Evolutionary conservation across 257 asterid genomes (phyloP).

Genomic region (Fraxinus anomala): DNA sequence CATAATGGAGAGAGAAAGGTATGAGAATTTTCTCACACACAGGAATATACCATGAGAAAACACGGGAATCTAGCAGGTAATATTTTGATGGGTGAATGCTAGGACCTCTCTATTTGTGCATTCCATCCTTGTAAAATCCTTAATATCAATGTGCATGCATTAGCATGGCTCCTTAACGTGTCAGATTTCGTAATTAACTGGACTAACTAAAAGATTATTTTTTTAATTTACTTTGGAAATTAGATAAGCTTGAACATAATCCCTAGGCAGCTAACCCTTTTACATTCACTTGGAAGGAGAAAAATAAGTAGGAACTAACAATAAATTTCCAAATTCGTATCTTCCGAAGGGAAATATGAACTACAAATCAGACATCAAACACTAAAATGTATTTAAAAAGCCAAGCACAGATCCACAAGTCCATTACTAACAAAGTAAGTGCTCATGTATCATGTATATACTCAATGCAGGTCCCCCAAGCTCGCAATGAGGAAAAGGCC

Average conservation of each 20-base stretch:
- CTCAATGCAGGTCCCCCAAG: neutral
- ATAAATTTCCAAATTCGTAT: neutral
- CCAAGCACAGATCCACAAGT: neutral
- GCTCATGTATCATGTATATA: neutral
- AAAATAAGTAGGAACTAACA: neutral
- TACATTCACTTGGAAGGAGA: neutral
- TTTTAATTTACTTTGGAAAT: neutral
- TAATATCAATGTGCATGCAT: neutral
- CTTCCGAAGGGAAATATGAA: neutral
- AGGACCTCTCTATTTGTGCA: conserved; percentile 12
- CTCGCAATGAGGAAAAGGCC: neutral
- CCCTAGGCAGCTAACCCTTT: neutral
- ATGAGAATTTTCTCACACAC: neutral
- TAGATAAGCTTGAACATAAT: neutral
- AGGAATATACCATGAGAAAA: neutral
- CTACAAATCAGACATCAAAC: neutral
- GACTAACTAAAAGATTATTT: neutral
- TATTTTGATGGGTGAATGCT: conserved; percentile 3
- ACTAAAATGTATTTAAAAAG: neutral
- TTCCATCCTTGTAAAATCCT: conserved; percentile 12
- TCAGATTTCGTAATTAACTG: neutral
- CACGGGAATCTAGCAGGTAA: neutral
- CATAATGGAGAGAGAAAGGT: neutral
- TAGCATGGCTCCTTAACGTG: neutral
- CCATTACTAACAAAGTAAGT: conserved; percentile 1